Percentiles rank a stretch among this genome's conserved stretches.
phyloP scores from a whole-genome alignment of 2,329 filamentous ascomycete genomes.

The Exophiala xenobiotica region DNA sequence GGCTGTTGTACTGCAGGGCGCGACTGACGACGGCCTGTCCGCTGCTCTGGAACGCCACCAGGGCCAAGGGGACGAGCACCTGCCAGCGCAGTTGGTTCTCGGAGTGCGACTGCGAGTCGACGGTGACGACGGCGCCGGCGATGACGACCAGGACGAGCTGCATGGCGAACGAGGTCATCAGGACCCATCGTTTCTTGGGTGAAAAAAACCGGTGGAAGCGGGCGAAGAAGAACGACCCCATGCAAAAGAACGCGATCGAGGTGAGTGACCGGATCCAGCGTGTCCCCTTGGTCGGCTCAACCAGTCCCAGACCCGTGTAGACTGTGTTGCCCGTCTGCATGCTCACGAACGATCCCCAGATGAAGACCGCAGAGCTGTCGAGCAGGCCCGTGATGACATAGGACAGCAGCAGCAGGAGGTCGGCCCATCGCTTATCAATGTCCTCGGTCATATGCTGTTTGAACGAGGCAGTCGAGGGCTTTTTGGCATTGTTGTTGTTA shows the following conservation, averaged over 20 bases:
- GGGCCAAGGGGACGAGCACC: slow-evolving; percentile 64
- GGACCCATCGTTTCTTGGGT: slow-evolving; percentile 63
- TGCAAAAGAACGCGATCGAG: slow-evolving; percentile 68
- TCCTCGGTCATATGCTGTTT: slow-evolving; percentile 23
- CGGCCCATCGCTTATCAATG: slow-evolving; percentile 48
- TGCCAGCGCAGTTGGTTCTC: slow-evolving; percentile 53
- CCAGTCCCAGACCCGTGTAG: slow-evolving; percentile 73
- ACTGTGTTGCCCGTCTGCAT: slow-evolving; percentile 88
- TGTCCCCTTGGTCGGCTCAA: slow-evolving; percentile 53
- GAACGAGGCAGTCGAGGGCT: background rate
- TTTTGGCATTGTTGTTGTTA: background rate
- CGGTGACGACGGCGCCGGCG: slow-evolving; percentile 38
- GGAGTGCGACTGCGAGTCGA: slow-evolving; percentile 42
- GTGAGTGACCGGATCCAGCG: slow-evolving; percentile 71
- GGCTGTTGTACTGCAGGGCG: slow-evolving; percentile 65
- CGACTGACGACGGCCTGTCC: slow-evolving; percentile 75
- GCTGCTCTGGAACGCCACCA: slow-evolving; percentile 74
- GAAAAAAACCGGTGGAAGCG: slow-evolving; percentile 65
- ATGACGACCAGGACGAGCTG: slow-evolving; percentile 48
- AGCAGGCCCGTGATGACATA: slow-evolving; percentile 76
- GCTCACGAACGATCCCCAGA: slow-evolving; percentile 77
- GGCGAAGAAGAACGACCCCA: slow-evolving; percentile 70
- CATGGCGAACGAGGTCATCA: slow-evolving; percentile 57
- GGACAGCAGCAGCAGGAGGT: slow-evolving; percentile 67
- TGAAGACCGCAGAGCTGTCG: slow-evolving; percentile 72